Evolutionary conservation across 495 filamentous ascomycete species (phyloP).

Genomic region (Xylona heveae): DNA sequence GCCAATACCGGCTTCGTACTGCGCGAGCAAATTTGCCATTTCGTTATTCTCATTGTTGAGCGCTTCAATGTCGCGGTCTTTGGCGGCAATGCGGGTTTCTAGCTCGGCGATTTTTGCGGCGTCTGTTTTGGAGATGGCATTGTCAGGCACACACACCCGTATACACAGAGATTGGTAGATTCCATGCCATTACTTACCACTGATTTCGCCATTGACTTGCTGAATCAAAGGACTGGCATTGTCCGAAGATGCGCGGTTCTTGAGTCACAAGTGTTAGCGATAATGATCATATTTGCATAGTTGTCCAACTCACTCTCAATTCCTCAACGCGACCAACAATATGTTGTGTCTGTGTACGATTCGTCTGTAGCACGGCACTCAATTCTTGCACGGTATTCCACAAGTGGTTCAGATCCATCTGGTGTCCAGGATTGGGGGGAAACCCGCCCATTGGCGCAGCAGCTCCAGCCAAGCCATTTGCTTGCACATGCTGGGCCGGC

Average conservation of each 20-base stretch:
- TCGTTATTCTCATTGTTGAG: slow-evolving; percentile 27
- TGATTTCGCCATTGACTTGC: slow-evolving; percentile 26
- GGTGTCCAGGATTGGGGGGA: slow-evolving; percentile 60
- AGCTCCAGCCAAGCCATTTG: too few relatives aligned
- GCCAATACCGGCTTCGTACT: slow-evolving; percentile 33
- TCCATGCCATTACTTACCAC: slow-evolving; percentile 11
- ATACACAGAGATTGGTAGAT: slow-evolving; percentile 3
- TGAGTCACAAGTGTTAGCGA: neutral
- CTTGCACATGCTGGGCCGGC: too few relatives aligned
- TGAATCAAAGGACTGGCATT: slow-evolving; percentile 20
- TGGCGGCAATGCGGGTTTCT: slow-evolving; percentile 26
- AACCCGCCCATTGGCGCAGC: slow-evolving; percentile 16
- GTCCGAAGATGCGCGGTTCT: slow-evolving; percentile 24
- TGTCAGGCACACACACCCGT: neutral
- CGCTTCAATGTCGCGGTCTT: slow-evolving; percentile 23
- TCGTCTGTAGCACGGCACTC: slow-evolving; percentile 52
- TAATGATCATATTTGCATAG: neutral
- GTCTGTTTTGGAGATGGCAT: slow-evolving; percentile 6
- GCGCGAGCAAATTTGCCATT: slow-evolving; percentile 30
- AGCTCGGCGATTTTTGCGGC: slow-evolving; percentile 28
- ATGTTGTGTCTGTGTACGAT: slow-evolving; percentile 51
- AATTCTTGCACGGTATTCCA: slow-evolving; percentile 69
- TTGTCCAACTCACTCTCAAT: slow-evolving; percentile 25
- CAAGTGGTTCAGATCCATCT: slow-evolving; percentile 71
- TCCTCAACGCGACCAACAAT: slow-evolving; percentile 49